Base-by-base conservation (phyloP, 2,329 filamentous ascomycete species). In the Alternaria tenuissima region DNA sequence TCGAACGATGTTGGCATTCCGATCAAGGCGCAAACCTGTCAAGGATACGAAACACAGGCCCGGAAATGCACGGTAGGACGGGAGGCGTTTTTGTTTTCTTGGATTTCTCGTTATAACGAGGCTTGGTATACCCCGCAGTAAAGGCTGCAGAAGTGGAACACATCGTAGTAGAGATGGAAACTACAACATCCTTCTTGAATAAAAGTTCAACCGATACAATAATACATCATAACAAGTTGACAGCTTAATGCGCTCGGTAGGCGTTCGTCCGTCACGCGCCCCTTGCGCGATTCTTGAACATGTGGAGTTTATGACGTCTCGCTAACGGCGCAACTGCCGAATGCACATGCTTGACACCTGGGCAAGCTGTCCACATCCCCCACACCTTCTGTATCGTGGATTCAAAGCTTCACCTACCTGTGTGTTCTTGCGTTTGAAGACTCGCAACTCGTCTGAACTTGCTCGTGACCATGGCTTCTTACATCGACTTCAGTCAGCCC, bases 401-500 rank as follows among this genome's bases (percentile, higher is more conserved):
- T 38, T 49, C 60, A 43, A n/a, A 7, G 26, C 55, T 41, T 32
- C 47, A 22, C 16, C 18, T 43, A 22, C 52, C n/a, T 36, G 5
- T 22, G 3, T 18, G 5, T 44, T 22, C 7, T 55, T 22, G 26
- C 30, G 14, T 28, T 44, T 18, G 14, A 4, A 41, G 38, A 24
- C 20, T 32, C n/a, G 16, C 26, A 14, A 14, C 7, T 20, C n/a
- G 6, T 28, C 9, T 18, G 8, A 5, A 4, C 30, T 26, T 2
- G 6, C 8, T 36, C 39, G 52, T 46, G 39, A 69, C 14, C 54
- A 75, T 75, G 72, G 65, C 64, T 49, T 65, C 59, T 44, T 64
- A 75, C 42, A 73, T 82, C 48, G 80, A 82, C 64, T 78, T 84
- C 69, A 80, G 68, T 63, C 81, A 84, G 71, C 80, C 80, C 34